Base-by-base conservation (phyloP, 352 stramenopile genomes). In the Globisporangium lucens region DNA sequence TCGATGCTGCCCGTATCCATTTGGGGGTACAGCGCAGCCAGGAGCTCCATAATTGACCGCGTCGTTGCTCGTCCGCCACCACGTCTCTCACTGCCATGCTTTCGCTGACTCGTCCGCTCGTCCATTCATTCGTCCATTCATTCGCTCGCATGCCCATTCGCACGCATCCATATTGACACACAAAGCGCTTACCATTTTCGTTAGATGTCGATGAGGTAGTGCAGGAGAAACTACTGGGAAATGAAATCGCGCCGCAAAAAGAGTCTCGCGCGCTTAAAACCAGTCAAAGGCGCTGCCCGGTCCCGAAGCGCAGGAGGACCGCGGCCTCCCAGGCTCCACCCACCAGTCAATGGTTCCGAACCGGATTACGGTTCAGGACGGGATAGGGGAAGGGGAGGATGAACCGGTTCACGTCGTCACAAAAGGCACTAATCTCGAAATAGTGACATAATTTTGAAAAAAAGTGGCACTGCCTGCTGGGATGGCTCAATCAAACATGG, bases 121-220 rank as follows among this genome's bases (percentile, higher is more conserved):
- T 15, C 10, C 36, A 43, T 43, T 4, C 41, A 36, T 17, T 64
- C 20, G 10, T 38, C 20, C 17, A 12, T 22, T 7, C 58, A 56
- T 29, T 2, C 43, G 43, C 7, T 12, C 9, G 43, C 36, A 49
- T 15, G 8, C 57, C 57, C 38, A 41, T 15, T 12, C 38, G 6
- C 3, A 30, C 24, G 36, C 59, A 35, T 24, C 52, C 56, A 65
- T 47, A 24, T 12, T 46, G 58, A 51, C 49, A 35, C 17, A 7
- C 13, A 35, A 9, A 12, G 22, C 46, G 20, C 57, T 55, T 67
- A 71, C 66, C 66, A 71, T 85, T 88, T 89, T 85, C 73, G 75
- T 85, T 75, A 89, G 77, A 87, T 85, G 82, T 90, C 80, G 82
- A 93, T 90, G 84, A 93, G 79, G 80, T 90, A 88, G 82, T 90